phyloP scores from a whole-genome alignment of 2,329 filamentous ascomycete species.

The Cercospora nicotianae region DNA sequence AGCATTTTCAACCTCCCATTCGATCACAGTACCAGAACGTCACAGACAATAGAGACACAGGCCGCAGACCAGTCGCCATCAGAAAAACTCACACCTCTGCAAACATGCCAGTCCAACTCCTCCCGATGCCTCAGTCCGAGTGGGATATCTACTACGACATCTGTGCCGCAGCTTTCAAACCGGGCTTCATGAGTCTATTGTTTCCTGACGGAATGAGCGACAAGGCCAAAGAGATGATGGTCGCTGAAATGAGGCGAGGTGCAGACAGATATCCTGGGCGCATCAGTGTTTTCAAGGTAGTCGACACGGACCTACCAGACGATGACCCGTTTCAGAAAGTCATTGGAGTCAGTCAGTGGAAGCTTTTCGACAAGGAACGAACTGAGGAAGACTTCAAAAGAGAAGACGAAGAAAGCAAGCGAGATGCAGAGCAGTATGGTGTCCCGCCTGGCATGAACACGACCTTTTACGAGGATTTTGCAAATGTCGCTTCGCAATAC shows the following conservation, averaged over 20 bases:
- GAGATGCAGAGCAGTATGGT: constrained; percentile 24
- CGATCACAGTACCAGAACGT: background rate
- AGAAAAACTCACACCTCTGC: too few relatives aligned
- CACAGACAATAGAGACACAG: background rate
- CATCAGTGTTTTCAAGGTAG: constrained; percentile 30
- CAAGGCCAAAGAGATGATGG: constrained; percentile 17
- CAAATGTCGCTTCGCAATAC: constrained; percentile 15
- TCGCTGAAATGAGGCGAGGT: constrained; percentile 12
- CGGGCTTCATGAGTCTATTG: constrained; percentile 34
- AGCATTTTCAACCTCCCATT: background rate
- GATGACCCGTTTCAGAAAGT: constrained; percentile 28
- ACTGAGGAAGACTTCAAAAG: constrained; percentile 31
- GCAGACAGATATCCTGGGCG: constrained; percentile 25
- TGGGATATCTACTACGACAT: constrained; percentile 29
- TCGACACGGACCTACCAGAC: constrained; percentile 34
- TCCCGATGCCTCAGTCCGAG: constrained; percentile 31
- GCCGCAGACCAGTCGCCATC: too few relatives aligned
- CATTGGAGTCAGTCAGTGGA: constrained; percentile 38
- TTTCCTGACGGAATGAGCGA: constrained; percentile 33
- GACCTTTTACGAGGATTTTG: constrained; percentile 29
- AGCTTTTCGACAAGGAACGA: constrained; percentile 31
- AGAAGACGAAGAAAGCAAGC: constrained; percentile 28
- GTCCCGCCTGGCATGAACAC: constrained; percentile 24
- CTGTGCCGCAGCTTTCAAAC: constrained; percentile 31
- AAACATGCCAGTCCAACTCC: constrained; percentile 34